Evolutionary conservation across 805 yeast species (phyloP).

Genomic region (Pichia phayaonensis): DNA sequence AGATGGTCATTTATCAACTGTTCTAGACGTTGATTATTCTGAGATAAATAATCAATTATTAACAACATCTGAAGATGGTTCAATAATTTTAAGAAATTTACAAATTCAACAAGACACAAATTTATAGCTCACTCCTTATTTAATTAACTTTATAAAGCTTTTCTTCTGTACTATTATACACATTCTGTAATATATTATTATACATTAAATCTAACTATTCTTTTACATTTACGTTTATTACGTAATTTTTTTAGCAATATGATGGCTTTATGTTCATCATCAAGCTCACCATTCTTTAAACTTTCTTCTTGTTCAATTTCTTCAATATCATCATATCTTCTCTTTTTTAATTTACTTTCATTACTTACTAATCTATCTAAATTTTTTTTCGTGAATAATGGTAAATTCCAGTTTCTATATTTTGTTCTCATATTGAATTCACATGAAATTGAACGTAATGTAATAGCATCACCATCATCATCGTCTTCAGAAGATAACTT

Average conservation of each 20-base stretch:
- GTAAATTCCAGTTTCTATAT: constrained; percentile 29
- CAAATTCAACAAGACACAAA: not conserved
- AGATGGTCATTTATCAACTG: constrained; percentile 56
- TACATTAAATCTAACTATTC: constrained; percentile 16
- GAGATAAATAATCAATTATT: constrained; percentile 30
- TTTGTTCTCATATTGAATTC: constrained; percentile 8
- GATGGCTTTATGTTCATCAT: not conserved
- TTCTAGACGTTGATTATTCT: constrained; percentile 47
- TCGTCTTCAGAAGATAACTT: no score
- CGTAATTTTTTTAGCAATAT: constrained; percentile 13
- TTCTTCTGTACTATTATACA: not conserved
- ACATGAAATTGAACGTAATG: constrained; percentile 7
- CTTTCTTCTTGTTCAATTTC: constrained; percentile 6
- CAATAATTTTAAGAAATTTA: constrained; percentile 39
- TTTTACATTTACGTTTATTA: constrained; percentile 9
- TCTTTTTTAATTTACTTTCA: constrained; percentile 14
- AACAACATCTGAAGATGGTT: constrained; percentile 50
- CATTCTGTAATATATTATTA: not conserved
- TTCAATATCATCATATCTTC: constrained; percentile 5
- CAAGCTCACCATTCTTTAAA: constrained; percentile 5
- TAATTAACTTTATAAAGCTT: not conserved
- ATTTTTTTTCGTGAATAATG: constrained; percentile 29
- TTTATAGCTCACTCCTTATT: not conserved
- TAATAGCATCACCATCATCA: constrained; percentile 11
- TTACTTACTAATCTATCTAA: constrained; percentile 21